Base-by-base conservation (phyloP, 257 asterid genomes). In the Petrea volubilis region DNA sequence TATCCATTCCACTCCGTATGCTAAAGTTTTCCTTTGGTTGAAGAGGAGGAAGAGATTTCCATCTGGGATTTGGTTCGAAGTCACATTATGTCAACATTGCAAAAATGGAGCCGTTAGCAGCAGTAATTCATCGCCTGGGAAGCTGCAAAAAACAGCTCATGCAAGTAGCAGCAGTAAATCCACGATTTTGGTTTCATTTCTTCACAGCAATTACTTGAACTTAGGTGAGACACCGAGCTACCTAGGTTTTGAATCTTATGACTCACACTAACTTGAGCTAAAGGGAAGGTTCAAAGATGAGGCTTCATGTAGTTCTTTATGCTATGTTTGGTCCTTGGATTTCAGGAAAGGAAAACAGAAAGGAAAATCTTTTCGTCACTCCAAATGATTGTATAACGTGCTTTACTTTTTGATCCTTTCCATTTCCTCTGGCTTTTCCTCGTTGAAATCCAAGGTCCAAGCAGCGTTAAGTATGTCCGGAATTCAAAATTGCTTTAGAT, bases 1-100 rank as follows among this genome's bases (percentile, higher is more conserved):
- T 29, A 70, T 95, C 74, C 99, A 88, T 75, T 82, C 86, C 73
- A 95, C 98, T 51, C 97, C 99, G 6, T 92, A 83, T 63, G 86
- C 90, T 27, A 79, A 85, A 78, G 67, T 90, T 53, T 77, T 84
- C 76, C 76, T 95, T 64, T 90, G 99, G 99, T 69, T 90, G 80
- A 73, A 68, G 85, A 83, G 76, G 72, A 83, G 85, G 74, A 78
- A 78, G 71, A 85, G 99, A 74, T 90, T 92, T 76, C 98, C 99
- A 27, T 78, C 85, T 24, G 98, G 99, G 58, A 82, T 92, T 77
- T 92, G 96, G 92, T 75, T 95, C 57, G 90, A 88, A 71, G 80
- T 88, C 46, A 65, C 78, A 51, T 70, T 72, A 49, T 72, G 80
- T 82, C 84, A 67, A 75, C 44, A 64, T 29, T 72, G 70, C 38